Percentiles rank a stretch among this genome's conserved stretches.
phyloP scores from a whole-genome alignment of 768 basidiomycete species.

The Auriscalpium vulgare region DNA sequence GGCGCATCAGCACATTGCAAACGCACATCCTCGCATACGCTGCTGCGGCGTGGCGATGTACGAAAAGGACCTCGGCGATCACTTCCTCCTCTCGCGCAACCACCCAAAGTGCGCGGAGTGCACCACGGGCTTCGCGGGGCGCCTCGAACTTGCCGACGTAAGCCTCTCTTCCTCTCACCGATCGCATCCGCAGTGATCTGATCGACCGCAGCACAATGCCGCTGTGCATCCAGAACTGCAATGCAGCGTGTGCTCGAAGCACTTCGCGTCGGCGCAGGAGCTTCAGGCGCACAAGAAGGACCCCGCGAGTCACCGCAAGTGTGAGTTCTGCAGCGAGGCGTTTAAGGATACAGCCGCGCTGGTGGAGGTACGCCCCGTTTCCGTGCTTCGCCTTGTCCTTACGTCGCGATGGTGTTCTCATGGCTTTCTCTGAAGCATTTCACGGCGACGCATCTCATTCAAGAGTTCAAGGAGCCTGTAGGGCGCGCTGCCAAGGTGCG shows the following conservation, averaged over 20 bases:
- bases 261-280: neutral
- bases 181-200: neutral
- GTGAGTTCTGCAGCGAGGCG: slow-evolving; percentile 2
- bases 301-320: neutral
- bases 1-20: neutral
- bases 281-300: neutral
- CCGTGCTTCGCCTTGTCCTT: too few species aligned
- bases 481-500: neutral
- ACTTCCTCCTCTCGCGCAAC: neutral
- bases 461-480: neutral
- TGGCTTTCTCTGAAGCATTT: neutral
- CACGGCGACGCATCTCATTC: neutral
- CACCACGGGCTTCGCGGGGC: neutral
- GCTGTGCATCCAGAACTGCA: neutral
- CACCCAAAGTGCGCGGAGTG: neutral
- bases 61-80: neutral
- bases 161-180: neutral
- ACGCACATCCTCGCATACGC: neutral
- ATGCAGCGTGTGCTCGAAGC: neutral
- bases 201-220: neutral
- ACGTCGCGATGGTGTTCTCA: too few species aligned
- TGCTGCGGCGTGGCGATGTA: slow-evolving; percentile 2
- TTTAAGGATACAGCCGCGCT: neutral
- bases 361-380: neutral
- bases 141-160: neutral